Percentiles rank a stretch among this genome's conserved stretches.
phyloP scores from a whole-genome alignment of 2,329 filamentous ascomycete genomes.

The Daldinia sp. region DNA sequence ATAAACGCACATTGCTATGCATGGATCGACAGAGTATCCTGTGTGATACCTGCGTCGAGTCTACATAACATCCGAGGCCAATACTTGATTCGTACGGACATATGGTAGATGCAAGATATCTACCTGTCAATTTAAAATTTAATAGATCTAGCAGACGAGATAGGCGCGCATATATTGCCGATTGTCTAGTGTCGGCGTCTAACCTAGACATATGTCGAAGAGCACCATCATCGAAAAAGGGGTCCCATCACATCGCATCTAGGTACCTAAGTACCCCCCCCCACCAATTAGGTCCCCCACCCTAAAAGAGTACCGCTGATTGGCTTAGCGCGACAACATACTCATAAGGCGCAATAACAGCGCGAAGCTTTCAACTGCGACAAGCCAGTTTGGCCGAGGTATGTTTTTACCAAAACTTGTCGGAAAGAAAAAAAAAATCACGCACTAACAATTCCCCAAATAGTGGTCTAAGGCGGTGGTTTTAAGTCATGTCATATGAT shows the following conservation, averaged over 20 bases:
- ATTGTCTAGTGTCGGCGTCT: no score
- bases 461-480: conserved; percentile 36
- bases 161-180: no score
- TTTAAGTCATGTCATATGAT: conserved; percentile 31
- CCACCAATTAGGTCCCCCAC: no score
- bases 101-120: not conserved
- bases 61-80: not conserved
- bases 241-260: not conserved
- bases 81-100: not conserved
- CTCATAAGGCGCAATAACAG: not conserved
- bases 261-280: not conserved
- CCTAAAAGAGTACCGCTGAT: not conserved
- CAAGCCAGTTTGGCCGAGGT: conserved; percentile 18
- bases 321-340: not conserved
- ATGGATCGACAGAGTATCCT: not conserved
- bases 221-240: not conserved
- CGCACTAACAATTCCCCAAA: not conserved
- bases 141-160: no score
- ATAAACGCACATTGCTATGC: not conserved
- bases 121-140: no score
- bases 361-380: not conserved
- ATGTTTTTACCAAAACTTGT: not conserved
- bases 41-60: not conserved
- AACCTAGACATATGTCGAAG: no score
- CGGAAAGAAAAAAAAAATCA: not conserved